These are phyloP conservation scores for Ceratonia siliqua DNA, from an alignment of 306 rosid species.

Conservation along the genomic window DNA sequence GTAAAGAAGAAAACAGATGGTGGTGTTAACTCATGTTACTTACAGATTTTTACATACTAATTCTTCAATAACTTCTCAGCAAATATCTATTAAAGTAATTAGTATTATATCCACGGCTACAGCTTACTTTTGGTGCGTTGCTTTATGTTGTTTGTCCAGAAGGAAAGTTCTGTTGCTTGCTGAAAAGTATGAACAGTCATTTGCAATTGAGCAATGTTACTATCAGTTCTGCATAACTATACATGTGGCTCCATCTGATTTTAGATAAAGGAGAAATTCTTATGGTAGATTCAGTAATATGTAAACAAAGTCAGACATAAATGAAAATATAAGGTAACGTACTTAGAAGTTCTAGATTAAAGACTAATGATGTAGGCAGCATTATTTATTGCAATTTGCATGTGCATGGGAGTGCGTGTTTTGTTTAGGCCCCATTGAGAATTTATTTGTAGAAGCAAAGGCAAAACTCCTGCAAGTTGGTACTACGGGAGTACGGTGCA, in stretches of 20 bases:
- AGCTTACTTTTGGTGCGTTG: neutral
- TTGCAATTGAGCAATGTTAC: neutral
- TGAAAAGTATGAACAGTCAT: neutral
- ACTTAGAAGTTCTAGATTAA: too few species aligned
- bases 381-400: constrained; percentile 10
- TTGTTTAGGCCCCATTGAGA: neutral
- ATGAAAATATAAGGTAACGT: too few species aligned
- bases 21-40: constrained; percentile 34
- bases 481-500: neutral
- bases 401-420: neutral
- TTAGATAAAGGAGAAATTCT: neutral
- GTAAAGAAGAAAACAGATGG: constrained; percentile 29
- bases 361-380: too few species aligned
- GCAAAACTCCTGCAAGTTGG: neutral
- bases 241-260: neutral
- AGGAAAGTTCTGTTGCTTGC: neutral
- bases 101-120: constrained; percentile 15
- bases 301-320: too few species aligned
- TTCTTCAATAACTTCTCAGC: constrained; percentile 30
- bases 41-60: constrained; percentile 36
- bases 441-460: neutral
- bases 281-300: too few species aligned
- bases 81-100: constrained; percentile 23
- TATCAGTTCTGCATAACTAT: neutral
- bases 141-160: constrained; percentile 24